Base-by-base conservation (phyloP, 2,329 filamentous ascomycete genomes). In the Ascochyta clinopodiicola region DNA sequence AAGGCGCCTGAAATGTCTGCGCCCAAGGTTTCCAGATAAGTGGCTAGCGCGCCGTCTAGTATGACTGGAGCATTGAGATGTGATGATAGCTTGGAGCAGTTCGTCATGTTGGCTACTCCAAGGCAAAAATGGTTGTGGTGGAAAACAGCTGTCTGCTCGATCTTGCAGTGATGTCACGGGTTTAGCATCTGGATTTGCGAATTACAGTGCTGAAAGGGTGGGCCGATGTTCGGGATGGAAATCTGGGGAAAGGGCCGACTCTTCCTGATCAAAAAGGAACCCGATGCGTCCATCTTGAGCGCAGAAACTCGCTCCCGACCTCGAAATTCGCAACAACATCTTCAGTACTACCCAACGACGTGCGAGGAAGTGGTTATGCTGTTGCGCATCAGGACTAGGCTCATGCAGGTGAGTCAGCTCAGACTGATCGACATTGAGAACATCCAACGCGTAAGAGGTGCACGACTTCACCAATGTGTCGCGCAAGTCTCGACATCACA, bases 21-120 rank as follows among this genome's bases (percentile, higher is more conserved):
- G 36, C 78, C 78, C 15, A 78, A 72, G 4, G 67, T 67, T 60
- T 81, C 79, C 15, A 81, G 72, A 52, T 80, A 77, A 4, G 80
- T 81, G 24, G 80, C 80, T 6, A 82, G 70, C 5, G 77, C 80
- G 29, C 80, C 80, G 53, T 82, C 80, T 36, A 81, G 64, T 43
- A 80, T 63, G 32, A 80, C 57, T 13, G 70, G 70, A 9, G 61
- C 62, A 12, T 57, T 56, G 44, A 74, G 67, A 27, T 65, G 52
- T 17, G 54, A 27, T 8, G 61, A 62, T 22, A 70, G 34, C n/a
- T 48, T 51, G 21, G 29, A 38, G 10, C 37, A 29, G 25, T 40
- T 15, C n/a, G 43, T 40, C 48, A 44, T 56, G 37, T 32, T 36
- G 47, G 19, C 9, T 27, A 39, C 44, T 46, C 40, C n/a, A 2